Base-by-base conservation (phyloP, 2,329 filamentous ascomycete species). In the Fusarium secorum region DNA sequence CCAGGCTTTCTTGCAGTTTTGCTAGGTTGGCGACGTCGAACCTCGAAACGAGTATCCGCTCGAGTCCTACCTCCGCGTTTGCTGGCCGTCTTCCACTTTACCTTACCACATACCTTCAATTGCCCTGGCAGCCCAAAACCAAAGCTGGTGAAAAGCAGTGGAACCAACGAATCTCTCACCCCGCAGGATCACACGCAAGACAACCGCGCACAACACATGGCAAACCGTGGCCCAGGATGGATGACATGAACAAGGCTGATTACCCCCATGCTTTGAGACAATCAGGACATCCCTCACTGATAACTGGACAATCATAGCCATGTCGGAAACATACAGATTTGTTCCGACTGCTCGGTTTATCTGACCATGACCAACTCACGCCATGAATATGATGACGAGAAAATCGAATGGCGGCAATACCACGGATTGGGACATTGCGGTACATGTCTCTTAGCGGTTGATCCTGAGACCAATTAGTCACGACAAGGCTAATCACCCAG, bases 311-410 rank as follows among this genome's bases (percentile, higher is more conserved):
- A 66, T 35, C 52, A 64, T 45, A 46, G 39, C 65, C 56, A 65
- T 56, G 45, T 56, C 44, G 36, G 64, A 57, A 53, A 42, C 56
- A 41, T 57, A 44, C 38, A 69, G 24, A 39, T 38, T 62, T 44
- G 22, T 41, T 65, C 56, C 54, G 53, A 54, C 48, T 54, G 44
- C 45, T 68, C 30, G 32, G 48, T 69, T 57, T 44, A 63, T 65
- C 68, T 72, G 61, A 44, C 57, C 68, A 72, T 65, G 39, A 33
- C 17, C 49, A 46, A 45, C 72, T 74, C 74, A 74, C 64, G 70
- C 68, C 70, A 75, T 74, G 32, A 24, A 22, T 48, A 74, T 75
- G 64, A 63, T 73, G 57, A 39, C 63, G 59, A 65, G 42, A 51
- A 54, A 57, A 38, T 58, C 62, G 32, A 53, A 44, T 44, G 24